Conservation (phyloP, 768 basidiomycete genomes). For the Russula compacta region DNA sequence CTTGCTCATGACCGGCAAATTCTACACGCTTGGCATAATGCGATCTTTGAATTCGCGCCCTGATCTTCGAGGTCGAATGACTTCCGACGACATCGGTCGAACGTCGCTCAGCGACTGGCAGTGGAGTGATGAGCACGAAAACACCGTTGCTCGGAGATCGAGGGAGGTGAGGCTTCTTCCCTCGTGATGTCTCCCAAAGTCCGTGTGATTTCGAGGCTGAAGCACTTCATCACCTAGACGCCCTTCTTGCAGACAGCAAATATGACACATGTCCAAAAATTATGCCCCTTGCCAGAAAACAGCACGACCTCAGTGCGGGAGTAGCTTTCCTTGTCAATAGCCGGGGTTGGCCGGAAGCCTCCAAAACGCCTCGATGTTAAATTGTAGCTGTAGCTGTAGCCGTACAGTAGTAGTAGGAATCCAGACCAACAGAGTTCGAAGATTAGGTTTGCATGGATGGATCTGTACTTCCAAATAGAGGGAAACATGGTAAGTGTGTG, state of each 20-base stretch:
- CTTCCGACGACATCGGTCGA: slow-evolving; percentile 34
- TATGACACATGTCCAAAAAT: background rate
- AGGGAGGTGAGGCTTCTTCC: slow-evolving; percentile 9
- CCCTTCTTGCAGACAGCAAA: background rate
- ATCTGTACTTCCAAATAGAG: background rate
- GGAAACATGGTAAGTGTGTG: background rate
- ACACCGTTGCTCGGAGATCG: background rate
- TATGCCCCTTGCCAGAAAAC: background rate
- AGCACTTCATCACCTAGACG: background rate
- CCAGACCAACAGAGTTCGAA: background rate
- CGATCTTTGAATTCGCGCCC: slow-evolving; percentile 27
- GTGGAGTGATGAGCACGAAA: slow-evolving; percentile 24
- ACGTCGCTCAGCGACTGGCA: slow-evolving; percentile 33
- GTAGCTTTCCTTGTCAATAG: background rate
- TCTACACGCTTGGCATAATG: slow-evolving; percentile 29
- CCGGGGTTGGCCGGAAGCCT: background rate
- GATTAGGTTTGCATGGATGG: background rate
- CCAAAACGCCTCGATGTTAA: background rate
- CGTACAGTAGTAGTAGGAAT: no score
- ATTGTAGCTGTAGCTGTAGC: background rate
- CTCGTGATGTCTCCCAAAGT: background rate
- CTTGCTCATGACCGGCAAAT: slow-evolving; percentile 41
- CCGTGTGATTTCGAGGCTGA: background rate
- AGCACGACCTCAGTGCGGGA: background rate
- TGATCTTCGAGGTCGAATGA: slow-evolving; percentile 27